Evolutionary conservation across 2,329 filamentous ascomycete genomes (phyloP).

Genomic region (Pseudocercospora fuligena): DNA sequence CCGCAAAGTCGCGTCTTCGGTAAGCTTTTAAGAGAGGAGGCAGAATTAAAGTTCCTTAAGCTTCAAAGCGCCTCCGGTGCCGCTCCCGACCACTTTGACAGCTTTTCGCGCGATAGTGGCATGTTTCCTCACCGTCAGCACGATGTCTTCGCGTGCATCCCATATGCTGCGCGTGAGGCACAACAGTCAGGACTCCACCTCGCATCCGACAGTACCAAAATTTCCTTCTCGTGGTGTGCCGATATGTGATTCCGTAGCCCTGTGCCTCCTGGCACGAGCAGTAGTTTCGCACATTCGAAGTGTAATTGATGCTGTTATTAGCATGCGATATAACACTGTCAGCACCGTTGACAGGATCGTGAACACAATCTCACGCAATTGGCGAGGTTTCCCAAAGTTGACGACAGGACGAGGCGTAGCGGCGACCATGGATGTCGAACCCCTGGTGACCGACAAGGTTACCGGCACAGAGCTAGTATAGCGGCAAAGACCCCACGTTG

Average conservation of each 20-base stretch:
- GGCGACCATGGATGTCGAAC: slow-evolving; percentile 3
- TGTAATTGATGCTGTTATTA: slow-evolving; percentile 4
- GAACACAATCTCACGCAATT: slow-evolving; percentile 2
- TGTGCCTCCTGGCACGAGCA: neutral
- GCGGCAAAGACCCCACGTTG: slow-evolving; percentile 10
- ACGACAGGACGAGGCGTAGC: slow-evolving; percentile 2
- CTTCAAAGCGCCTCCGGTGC: slow-evolving; percentile 1
- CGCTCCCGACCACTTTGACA: slow-evolving; percentile 1
- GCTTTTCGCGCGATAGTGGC: neutral
- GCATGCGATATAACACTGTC: neutral
- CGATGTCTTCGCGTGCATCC: slow-evolving; percentile 2
- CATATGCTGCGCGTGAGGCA: neutral
- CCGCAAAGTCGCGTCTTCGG: neutral
- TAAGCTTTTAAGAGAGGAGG: neutral
- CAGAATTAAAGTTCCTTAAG: slow-evolving; percentile 4
- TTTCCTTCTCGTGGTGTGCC: slow-evolving; percentile 1
- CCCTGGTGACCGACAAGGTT: neutral
- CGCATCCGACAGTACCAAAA: neutral
- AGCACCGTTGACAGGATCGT: slow-evolving; percentile 6
- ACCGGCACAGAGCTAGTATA: slow-evolving; percentile 9
- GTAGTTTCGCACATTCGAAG: neutral
- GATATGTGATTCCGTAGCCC: neutral
- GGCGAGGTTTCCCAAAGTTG: slow-evolving; percentile 5
- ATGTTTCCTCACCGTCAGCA: neutral
- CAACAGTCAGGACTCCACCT: neutral